Percentiles rank a stretch among this genome's conserved stretches.
Conservation (phyloP, 331 rosid species). For the Acacia concinna region DNA sequence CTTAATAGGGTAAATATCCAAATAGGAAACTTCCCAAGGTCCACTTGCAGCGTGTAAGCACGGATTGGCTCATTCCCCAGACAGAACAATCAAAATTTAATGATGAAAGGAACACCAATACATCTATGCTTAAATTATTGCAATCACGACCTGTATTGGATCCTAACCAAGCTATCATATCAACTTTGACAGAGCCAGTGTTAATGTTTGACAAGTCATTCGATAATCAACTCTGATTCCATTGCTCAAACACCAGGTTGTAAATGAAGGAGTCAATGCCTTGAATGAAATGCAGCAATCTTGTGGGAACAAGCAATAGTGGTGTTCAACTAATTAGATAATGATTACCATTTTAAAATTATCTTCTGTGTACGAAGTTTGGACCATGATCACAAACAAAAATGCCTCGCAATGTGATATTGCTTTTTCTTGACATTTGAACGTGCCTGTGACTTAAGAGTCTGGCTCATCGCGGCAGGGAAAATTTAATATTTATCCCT, state of each 20-base stretch:
- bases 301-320: slow-evolving; percentile 15
- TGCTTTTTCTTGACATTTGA: background rate
- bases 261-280: slow-evolving; percentile 28
- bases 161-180: background rate
- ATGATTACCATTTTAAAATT: background rate
- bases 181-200: background rate
- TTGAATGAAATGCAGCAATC: background rate
- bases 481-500: background rate
- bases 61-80: background rate
- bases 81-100: background rate
- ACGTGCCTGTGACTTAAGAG: background rate
- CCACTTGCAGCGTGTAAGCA: background rate
- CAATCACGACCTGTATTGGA: background rate
- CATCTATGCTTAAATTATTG: background rate
- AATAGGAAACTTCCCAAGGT: background rate
- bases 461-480: background rate
- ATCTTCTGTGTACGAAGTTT: background rate
- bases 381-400: background rate
- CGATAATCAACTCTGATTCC: background rate
- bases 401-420: background rate
- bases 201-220: background rate
- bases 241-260: background rate
- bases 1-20: background rate
- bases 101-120: background rate
- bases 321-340: background rate